Percentiles rank a stretch among this genome's conserved stretches.
Conservation (phyloP, 202 grass and related monocot genomes). For the Zizania palustris region DNA sequence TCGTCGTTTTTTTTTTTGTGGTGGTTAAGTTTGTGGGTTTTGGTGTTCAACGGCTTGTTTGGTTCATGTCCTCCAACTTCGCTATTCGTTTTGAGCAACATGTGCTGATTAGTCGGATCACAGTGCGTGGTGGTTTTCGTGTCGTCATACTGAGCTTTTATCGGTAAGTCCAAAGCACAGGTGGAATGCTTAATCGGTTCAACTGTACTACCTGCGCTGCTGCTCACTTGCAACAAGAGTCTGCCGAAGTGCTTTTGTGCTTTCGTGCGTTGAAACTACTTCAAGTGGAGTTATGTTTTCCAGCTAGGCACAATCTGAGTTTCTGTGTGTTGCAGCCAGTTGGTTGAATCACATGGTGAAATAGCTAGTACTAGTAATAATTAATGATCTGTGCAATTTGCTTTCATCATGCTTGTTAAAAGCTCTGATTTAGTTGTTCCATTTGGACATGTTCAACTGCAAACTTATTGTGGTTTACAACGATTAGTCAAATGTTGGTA, state of each 20-base stretch:
- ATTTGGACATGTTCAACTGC: constrained; percentile 1
- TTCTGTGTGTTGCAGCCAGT: background rate
- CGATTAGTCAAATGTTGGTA: background rate
- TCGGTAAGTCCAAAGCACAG: background rate
- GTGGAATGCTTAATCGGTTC: background rate
- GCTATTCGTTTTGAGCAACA: background rate
- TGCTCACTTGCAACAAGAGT: background rate
- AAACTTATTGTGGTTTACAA: background rate
- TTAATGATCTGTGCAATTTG: background rate
- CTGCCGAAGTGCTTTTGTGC: background rate
- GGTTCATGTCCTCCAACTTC: background rate
- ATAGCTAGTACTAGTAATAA: background rate
- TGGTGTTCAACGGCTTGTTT: background rate
- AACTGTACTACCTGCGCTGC: background rate
- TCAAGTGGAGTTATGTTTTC: background rate
- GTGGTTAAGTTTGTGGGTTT: background rate
- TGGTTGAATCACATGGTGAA: background rate
- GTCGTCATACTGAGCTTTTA: background rate
- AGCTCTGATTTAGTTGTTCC: constrained; percentile 7
- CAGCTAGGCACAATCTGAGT: background rate
- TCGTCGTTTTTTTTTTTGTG: constrained; percentile 17
- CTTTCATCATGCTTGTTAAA: background rate
- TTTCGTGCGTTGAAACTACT: background rate
- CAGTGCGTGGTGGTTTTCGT: background rate
- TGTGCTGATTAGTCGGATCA: background rate